Conservation (phyloP, 805 yeast genomes). For the Kurtzmaniella cleridarum region DNA sequence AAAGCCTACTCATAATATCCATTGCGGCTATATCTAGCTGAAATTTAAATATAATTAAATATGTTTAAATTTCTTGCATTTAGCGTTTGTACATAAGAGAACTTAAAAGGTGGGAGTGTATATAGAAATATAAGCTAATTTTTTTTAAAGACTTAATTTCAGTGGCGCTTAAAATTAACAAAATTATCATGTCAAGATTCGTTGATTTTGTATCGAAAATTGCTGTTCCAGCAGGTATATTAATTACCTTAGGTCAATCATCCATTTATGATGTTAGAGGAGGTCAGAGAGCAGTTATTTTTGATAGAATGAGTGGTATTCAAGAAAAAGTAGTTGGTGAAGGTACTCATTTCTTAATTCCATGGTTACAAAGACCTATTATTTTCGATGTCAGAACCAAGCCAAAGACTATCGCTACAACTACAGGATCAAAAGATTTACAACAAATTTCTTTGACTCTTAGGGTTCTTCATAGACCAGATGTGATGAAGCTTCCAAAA, state of each 20-base stretch:
- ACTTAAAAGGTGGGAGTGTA: too few species aligned
- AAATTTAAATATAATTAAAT: too few species aligned
- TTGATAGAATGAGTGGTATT: constrained; percentile 88
- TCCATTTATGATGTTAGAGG: constrained; percentile 94
- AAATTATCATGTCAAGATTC: constrained; percentile 29
- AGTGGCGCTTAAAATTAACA: constrained; percentile 1
- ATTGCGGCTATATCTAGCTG: too few species aligned
- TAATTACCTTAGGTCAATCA: constrained; percentile 67
- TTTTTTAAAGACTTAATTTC: not conserved
- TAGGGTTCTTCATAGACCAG: constrained; percentile 92
- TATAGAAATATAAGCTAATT: too few species aligned
- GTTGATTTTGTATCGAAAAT: constrained; percentile 37
- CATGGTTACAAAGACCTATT: constrained; percentile 93
- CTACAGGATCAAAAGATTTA: constrained; percentile 95
- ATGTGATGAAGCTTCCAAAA: constrained; percentile 70
- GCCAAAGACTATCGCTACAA: constrained; percentile 88
- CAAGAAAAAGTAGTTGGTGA: constrained; percentile 87
- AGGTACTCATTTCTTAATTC: constrained; percentile 92
- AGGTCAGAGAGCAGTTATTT: constrained; percentile 92
- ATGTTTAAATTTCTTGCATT: too few species aligned
- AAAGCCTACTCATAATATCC: too few species aligned
- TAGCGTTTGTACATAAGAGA: too few species aligned
- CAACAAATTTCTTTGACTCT: constrained; percentile 92
- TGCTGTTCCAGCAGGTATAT: constrained; percentile 69
- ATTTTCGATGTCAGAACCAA: constrained; percentile 91